These are phyloP conservation scores for Fusarium miscanthi DNA, from an alignment of 2,329 filamentous ascomycete species.

Conservation along the genomic window DNA sequence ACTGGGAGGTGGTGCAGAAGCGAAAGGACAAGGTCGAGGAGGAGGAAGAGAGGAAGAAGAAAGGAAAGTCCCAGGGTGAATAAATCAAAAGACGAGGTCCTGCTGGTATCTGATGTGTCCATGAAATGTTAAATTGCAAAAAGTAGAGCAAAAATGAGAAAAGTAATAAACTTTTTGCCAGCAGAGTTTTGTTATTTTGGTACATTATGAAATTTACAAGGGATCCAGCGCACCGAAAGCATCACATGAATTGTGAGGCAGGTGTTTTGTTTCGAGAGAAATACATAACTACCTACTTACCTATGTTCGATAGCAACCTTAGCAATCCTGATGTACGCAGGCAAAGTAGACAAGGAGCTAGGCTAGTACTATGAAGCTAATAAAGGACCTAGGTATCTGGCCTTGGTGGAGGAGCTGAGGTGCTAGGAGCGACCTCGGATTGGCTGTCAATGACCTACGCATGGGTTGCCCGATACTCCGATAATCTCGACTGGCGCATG, in stretches of 20 bases:
- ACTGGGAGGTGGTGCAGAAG: constrained; percentile 98
- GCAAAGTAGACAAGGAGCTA: neutral
- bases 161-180: neutral
- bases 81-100: constrained; percentile 18
- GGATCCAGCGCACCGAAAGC: neutral
- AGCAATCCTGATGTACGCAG: neutral
- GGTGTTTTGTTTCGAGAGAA: neutral
- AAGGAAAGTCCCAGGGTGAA: constrained; percentile 48
- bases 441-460: constrained; percentile 8
- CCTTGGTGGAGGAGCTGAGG: neutral
- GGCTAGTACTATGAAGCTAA: neutral
- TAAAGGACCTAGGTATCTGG: neutral
- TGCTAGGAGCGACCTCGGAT: neutral
- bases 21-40: constrained; percentile 85
- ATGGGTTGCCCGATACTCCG: constrained; percentile 13
- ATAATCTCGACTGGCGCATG: constrained; percentile 44
- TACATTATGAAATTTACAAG: neutral
- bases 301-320: neutral
- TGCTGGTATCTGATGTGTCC: constrained; percentile 22
- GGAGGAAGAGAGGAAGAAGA: constrained; percentile 57
- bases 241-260: neutral
- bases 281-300: neutral
- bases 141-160: constrained; percentile 22
- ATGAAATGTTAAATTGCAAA: constrained; percentile 24
- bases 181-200: neutral